Conservation (phyloP, 2,329 filamentous ascomycete species). For the Venturia carpophila region DNA sequence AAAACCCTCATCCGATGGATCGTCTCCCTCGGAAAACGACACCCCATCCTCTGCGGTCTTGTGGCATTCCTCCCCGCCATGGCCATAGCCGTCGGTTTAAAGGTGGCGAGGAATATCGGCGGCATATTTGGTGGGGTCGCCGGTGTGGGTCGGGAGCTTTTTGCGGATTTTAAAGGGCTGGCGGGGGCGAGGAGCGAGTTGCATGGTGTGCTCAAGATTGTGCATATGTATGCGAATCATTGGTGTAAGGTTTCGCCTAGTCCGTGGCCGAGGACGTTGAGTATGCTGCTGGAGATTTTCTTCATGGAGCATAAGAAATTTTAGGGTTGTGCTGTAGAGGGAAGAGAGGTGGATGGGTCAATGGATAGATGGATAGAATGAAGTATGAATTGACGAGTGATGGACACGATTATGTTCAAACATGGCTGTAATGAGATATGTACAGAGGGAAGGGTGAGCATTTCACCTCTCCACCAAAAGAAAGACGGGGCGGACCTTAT, state of each 20-base stretch:
- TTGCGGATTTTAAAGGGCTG: not conserved
- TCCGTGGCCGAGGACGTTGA: constrained; percentile 6
- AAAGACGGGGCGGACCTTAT: too few relatives aligned
- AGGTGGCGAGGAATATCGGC: not conserved
- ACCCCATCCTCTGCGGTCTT: not conserved
- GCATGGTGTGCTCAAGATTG: constrained; percentile 8
- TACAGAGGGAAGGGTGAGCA: too few relatives aligned
- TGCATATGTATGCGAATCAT: constrained; percentile 11
- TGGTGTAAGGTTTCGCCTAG: constrained; percentile 5
- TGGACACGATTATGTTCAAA: not conserved
- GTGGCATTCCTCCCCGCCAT: not conserved
- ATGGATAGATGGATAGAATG: too few relatives aligned
- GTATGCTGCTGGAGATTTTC: not conserved
- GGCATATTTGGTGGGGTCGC: not conserved
- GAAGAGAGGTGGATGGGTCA: not conserved
- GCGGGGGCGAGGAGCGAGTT: constrained; percentile 1
- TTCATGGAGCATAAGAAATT: constrained; percentile 8
- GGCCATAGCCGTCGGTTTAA: not conserved
- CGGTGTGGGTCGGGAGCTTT: not conserved
- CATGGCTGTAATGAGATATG: not conserved
- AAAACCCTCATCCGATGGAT: constrained; percentile 1
- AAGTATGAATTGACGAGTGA: not conserved
- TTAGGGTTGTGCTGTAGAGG: not conserved
- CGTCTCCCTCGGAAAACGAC: not conserved
- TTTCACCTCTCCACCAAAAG: too few relatives aligned